phyloP scores from a whole-genome alignment of 2,329 filamentous ascomycete genomes.

The Pezizomycotina sp. region DNA sequence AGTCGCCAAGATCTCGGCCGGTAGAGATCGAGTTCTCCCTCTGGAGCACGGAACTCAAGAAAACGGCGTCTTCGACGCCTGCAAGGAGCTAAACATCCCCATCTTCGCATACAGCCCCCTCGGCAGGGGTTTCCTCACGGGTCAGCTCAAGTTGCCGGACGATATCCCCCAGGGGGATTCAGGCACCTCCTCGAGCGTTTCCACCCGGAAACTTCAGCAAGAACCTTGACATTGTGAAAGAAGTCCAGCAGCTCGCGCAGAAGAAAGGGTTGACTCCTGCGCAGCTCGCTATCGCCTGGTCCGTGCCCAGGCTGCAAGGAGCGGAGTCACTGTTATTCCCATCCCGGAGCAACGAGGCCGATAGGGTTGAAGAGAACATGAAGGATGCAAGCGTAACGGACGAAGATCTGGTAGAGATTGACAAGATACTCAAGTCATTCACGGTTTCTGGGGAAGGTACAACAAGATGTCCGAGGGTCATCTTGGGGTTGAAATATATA shows the following conservation, averaged over 20 bases:
- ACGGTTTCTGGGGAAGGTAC: too few relatives aligned
- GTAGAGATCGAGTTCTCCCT: conserved; percentile 41
- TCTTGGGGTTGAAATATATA: too few relatives aligned
- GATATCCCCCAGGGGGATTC: conserved; percentile 42
- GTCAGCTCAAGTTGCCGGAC: conserved; percentile 34
- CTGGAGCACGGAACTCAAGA: conserved; percentile 34
- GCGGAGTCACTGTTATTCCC: conserved; percentile 43
- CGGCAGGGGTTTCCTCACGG: conserved; percentile 41
- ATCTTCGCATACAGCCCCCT: conserved; percentile 58
- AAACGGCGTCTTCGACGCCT: conserved; percentile 40
- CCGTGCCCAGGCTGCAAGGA: conserved; percentile 36
- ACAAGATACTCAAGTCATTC: conserved; percentile 36
- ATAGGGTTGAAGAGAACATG: conserved; percentile 45
- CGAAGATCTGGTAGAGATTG: conserved; percentile 38
- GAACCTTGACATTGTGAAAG: conserved; percentile 45
- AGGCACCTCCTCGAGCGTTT: conserved; percentile 41
- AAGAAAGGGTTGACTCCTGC: conserved; percentile 44
- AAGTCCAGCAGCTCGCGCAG: conserved; percentile 42
- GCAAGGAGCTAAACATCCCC: conserved; percentile 48
- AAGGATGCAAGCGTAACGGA: conserved; percentile 35
- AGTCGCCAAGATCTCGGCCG: too few relatives aligned
- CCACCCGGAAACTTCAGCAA: conserved; percentile 43
- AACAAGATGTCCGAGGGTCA: too few relatives aligned
- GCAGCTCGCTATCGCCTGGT: conserved; percentile 53
- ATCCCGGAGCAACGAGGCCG: conserved; percentile 45